phyloP scores from a whole-genome alignment of 2,329 filamentous ascomycete genomes.

The Cladophialophora yegresii region DNA sequence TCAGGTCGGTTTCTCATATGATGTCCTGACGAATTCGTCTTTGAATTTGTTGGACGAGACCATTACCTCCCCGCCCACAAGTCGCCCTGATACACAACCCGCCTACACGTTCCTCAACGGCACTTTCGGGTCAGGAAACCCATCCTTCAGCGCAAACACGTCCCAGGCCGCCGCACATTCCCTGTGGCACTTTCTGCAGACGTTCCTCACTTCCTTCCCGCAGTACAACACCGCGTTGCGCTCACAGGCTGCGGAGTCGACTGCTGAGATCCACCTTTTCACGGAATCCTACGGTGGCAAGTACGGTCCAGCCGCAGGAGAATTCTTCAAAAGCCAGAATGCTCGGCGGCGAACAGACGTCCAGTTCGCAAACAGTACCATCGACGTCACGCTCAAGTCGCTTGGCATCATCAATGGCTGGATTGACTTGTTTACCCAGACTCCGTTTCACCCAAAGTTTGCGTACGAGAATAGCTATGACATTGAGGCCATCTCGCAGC shows the following conservation, averaged over 20 bases:
- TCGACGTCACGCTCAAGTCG: slow-evolving; percentile 50
- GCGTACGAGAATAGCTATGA: slow-evolving; percentile 58
- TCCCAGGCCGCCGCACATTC: slow-evolving; percentile 52
- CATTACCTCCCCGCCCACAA: slow-evolving; percentile 39
- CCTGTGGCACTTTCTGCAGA: slow-evolving; percentile 60
- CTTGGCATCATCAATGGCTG: slow-evolving; percentile 72
- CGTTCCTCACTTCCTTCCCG: slow-evolving; percentile 61
- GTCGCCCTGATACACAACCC: slow-evolving; percentile 37
- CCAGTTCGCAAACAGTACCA: slow-evolving; percentile 42
- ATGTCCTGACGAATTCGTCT: slow-evolving; percentile 48
- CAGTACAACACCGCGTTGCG: slow-evolving; percentile 56
- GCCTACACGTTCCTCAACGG: slow-evolving; percentile 56
- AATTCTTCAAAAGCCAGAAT: slow-evolving; percentile 64
- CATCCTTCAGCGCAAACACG: slow-evolving; percentile 39
- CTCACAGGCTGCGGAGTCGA: slow-evolving; percentile 41
- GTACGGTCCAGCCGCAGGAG: slow-evolving; percentile 67
- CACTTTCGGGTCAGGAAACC: slow-evolving; percentile 54
- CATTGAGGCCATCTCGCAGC: slow-evolving; percentile 55
- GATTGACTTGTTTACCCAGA: slow-evolving; percentile 65
- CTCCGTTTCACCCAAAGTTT: slow-evolving; percentile 45
- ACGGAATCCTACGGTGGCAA: slow-evolving; percentile 71
- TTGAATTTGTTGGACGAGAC: slow-evolving; percentile 43
- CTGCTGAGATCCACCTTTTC: slow-evolving; percentile 63
- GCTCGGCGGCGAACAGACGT: slow-evolving; percentile 54
- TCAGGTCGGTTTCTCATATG: slow-evolving; percentile 55